Conservation (phyloP, 768 basidiomycete species). For the Tremella fuciformis region DNA sequence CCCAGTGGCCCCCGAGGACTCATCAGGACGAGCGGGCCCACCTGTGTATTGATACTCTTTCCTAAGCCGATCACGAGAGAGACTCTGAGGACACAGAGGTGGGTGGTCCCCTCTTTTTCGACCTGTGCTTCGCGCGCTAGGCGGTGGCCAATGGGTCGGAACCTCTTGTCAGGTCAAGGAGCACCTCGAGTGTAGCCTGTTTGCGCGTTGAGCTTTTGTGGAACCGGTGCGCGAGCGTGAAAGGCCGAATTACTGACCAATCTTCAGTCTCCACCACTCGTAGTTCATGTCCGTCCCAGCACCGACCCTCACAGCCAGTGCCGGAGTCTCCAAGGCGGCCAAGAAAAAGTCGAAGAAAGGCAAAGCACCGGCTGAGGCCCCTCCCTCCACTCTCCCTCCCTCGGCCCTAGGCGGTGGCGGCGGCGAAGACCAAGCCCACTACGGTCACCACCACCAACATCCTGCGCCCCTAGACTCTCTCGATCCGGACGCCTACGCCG, state of each 20-base stretch:
- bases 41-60: background rate
- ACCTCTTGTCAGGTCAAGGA: background rate
- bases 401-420: no score
- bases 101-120: constrained; percentile 1
- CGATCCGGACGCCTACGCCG: constrained; percentile 32
- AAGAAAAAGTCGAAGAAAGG: constrained; percentile 48
- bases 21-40: background rate
- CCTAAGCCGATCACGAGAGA: constrained; percentile 1
- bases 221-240: background rate
- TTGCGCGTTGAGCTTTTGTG: no score
- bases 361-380: constrained; percentile 13
- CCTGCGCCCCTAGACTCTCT: constrained; percentile 12
- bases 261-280: background rate
- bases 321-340: constrained; percentile 41
- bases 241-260: background rate
- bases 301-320: constrained; percentile 16
- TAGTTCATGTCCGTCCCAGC: constrained; percentile 37
- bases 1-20: background rate
- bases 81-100: constrained; percentile 8
- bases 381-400: constrained; percentile 7
- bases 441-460: constrained; percentile 3
- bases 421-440: background rate
- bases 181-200: background rate
- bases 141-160: constrained; percentile 1
- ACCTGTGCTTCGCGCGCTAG: background rate